Conservation (phyloP, 1,139 yeast species). For the Hyphopichia pseudoburtonii region DNA sequence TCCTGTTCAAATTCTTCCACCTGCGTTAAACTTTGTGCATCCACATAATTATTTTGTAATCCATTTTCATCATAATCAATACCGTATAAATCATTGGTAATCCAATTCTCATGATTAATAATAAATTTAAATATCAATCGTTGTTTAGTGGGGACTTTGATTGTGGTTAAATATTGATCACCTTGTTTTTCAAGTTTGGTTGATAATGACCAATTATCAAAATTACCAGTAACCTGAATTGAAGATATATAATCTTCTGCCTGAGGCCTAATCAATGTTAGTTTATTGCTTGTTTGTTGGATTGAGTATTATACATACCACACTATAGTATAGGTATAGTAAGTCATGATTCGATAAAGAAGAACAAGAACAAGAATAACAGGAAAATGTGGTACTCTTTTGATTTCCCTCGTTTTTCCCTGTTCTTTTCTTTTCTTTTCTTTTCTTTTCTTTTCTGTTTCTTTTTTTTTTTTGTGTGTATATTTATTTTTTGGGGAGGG, state of each 20-base stretch:
- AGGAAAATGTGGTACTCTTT: constrained; percentile 1
- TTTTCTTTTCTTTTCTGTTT: not conserved
- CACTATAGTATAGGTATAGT: constrained; percentile 16
- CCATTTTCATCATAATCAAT: constrained; percentile 36
- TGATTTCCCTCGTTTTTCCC: constrained; percentile 3
- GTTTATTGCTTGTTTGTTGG: not conserved
- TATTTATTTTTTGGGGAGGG: too few relatives aligned
- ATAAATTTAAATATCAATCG: constrained; percentile 37
- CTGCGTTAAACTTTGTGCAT: constrained; percentile 24
- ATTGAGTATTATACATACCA: constrained; percentile 14
- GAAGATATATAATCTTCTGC: constrained; percentile 15
- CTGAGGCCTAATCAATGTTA: constrained; percentile 13
- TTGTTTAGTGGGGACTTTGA: constrained; percentile 21
- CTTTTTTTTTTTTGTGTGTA: not conserved
- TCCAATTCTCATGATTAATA: constrained; percentile 37
- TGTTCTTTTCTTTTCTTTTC: not conserved
- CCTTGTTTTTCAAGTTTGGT: constrained; percentile 14
- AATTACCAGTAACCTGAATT: constrained; percentile 43
- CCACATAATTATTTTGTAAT: constrained; percentile 36
- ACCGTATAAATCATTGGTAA: constrained; percentile 23
- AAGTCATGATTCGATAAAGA: constrained; percentile 9
- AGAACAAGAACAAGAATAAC: too few relatives aligned
- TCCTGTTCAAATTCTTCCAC: constrained; percentile 10
- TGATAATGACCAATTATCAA: constrained; percentile 40
- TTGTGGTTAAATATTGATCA: constrained; percentile 13